Conservation (phyloP, 2,329 filamentous ascomycete genomes). For the Cercospora zeae-maydis region DNA sequence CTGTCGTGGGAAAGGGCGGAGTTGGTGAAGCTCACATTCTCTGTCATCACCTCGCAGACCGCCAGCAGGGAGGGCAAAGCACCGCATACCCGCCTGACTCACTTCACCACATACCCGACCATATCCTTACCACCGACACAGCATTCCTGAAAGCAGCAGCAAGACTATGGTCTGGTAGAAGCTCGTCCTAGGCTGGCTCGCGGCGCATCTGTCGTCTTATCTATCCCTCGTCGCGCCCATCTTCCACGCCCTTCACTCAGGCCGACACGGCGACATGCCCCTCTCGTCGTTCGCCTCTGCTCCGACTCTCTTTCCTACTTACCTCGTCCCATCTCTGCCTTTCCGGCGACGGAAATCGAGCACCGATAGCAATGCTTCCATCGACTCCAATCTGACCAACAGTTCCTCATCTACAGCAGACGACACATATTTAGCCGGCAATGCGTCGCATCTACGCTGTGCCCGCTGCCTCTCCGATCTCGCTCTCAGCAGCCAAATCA, state of each 20-base stretch:
- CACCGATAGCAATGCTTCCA: conserved; percentile 38
- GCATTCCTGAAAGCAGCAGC: neutral
- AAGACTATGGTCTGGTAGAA: conserved; percentile 7
- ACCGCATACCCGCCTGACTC: neutral
- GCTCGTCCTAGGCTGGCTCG: conserved; percentile 2
- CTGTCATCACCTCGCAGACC: too few relatives aligned
- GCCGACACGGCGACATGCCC: conserved; percentile 23
- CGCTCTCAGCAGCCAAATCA: conserved; percentile 57
- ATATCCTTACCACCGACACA: neutral
- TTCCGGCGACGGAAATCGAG: conserved; percentile 47
- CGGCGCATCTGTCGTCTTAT: neutral
- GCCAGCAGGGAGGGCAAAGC: neutral
- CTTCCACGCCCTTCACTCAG: neutral
- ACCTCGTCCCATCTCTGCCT: conserved; percentile 48
- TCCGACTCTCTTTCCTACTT: conserved; percentile 48
- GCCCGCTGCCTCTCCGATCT: conserved; percentile 58
- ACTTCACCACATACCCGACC: neutral
- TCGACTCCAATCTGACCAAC: conserved; percentile 32
- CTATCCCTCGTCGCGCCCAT: neutral
- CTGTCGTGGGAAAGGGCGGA: neutral
- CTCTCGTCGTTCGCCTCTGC: conserved; percentile 33
- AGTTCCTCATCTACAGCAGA: conserved; percentile 19
- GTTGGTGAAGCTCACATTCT: neutral
- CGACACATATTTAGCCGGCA: conserved; percentile 44
- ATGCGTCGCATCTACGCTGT: conserved; percentile 57